Evolutionary conservation across 805 yeast genomes (phyloP).

Genomic region (Lipomyces kockii): DNA sequence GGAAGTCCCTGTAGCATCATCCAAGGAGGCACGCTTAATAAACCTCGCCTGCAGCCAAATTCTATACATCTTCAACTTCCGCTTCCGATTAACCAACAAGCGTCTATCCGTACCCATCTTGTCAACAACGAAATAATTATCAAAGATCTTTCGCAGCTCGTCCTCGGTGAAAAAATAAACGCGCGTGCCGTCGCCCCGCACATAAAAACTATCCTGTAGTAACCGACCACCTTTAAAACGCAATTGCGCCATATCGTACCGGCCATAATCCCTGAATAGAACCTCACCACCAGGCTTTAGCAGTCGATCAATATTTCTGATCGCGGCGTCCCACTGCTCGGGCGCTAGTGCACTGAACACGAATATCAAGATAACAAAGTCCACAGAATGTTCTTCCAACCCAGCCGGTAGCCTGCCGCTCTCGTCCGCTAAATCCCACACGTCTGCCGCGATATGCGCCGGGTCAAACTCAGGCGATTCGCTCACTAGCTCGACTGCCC

Average conservation of each 20-base stretch:
- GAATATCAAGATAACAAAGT: slow-evolving; percentile 92
- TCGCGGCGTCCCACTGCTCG: slow-evolving; percentile 84
- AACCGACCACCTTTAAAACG: slow-evolving; percentile 87
- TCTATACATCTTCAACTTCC: slow-evolving; percentile 92
- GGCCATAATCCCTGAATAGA: slow-evolving; percentile 90
- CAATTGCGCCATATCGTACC: slow-evolving; percentile 94
- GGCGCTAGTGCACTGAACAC: slow-evolving; percentile 93
- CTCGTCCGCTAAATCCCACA: slow-evolving; percentile 91
- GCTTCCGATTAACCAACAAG: slow-evolving; percentile 86
- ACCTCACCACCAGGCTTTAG: slow-evolving; percentile 93
- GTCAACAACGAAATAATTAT: slow-evolving; percentile 63
- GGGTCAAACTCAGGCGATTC: slow-evolving; percentile 57
- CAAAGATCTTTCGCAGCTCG: slow-evolving; percentile 77
- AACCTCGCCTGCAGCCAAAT: slow-evolving; percentile 97
- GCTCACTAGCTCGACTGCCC: slow-evolving; percentile 86
- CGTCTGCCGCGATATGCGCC: slow-evolving; percentile 75
- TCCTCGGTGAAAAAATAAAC: slow-evolving; percentile 97
- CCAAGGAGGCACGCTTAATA: slow-evolving; percentile 41
- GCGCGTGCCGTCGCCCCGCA: slow-evolving; percentile 96
- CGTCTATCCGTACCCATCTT: slow-evolving; percentile 90
- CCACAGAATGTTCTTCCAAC: slow-evolving; percentile 78
- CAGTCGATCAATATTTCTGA: slow-evolving; percentile 67
- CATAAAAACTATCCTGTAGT: slow-evolving; percentile 90
- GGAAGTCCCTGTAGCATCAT: background rate
- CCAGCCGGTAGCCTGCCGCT: slow-evolving; percentile 80